Evolutionary conservation across 1,284 basidiomycete species (phyloP).

Genomic region (Ceratobasidium sp.): DNA sequence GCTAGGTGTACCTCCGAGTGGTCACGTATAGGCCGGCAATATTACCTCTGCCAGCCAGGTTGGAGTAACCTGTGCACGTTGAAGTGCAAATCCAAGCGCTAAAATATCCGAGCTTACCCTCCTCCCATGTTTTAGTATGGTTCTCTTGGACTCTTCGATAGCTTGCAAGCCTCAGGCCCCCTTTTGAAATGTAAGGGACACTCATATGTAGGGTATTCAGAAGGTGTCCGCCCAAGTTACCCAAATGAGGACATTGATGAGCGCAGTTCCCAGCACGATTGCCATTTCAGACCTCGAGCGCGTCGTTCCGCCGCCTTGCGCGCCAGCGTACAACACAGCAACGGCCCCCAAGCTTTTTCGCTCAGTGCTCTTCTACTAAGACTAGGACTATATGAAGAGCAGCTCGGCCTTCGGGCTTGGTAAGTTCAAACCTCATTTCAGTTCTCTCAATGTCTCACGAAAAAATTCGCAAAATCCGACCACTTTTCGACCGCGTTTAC

Average conservation of each 20-base stretch:
- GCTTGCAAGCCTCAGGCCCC: not conserved
- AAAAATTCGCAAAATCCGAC: conserved; percentile 7
- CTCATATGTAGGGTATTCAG: not conserved
- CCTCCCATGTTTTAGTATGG: not conserved
- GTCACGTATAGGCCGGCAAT: too few relatives aligned
- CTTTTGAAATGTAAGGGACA: not conserved
- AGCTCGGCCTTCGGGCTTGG: not conserved
- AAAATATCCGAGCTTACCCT: too few relatives aligned
- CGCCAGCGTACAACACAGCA: not conserved
- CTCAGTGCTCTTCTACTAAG: not conserved
- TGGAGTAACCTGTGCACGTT: too few relatives aligned
- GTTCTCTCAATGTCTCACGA: not conserved
- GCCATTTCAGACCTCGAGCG: not conserved
- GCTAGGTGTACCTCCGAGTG: too few relatives aligned
- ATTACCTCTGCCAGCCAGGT: too few relatives aligned
- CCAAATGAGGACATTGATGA: not conserved
- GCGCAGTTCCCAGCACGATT: not conserved
- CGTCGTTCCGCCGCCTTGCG: conserved; percentile 1
- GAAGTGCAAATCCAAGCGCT: too few relatives aligned
- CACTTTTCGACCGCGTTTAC: conserved; percentile 13
- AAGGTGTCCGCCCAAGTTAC: not conserved
- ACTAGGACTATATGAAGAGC: not conserved
- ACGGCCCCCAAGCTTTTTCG: not conserved
- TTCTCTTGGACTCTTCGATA: not conserved
- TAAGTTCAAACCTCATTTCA: not conserved